Percentiles rank a stretch among this genome's conserved stretches.
These are phyloP conservation scores for Fraxinus albicans DNA, from an alignment of 305 asterid genomes.

Conservation along the genomic window DNA sequence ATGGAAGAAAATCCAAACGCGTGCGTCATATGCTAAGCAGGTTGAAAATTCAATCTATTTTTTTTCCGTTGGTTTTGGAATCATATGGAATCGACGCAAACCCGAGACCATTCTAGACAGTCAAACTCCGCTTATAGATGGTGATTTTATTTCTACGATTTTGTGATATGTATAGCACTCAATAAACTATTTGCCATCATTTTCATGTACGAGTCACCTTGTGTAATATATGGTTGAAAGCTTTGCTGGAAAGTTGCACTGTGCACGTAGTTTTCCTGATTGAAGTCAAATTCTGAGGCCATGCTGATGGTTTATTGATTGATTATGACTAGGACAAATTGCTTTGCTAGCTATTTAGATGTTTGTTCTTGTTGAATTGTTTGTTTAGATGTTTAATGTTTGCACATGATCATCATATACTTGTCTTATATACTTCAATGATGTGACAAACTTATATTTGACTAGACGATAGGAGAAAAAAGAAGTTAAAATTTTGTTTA, in stretches of 20 bases:
- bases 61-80: not conserved
- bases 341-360: slow-evolving; percentile 8
- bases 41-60: not conserved
- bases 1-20: slow-evolving; percentile 92
- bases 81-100: not conserved
- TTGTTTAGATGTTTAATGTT: not conserved
- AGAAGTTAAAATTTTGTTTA: too few species aligned
- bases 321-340: slow-evolving; percentile 26
- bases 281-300: slow-evolving; percentile 19
- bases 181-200: slow-evolving; percentile 10
- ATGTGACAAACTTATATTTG: not conserved
- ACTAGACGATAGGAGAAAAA: too few species aligned
- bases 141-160: slow-evolving; percentile 22
- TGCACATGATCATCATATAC: not conserved
- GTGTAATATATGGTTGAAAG: slow-evolving; percentile 6
- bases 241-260: slow-evolving; percentile 34
- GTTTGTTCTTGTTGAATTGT: not conserved
- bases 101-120: not conserved
- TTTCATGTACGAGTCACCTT: not conserved
- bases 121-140: slow-evolving; percentile 10
- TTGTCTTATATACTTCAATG: not conserved
- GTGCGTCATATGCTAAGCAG: slow-evolving; percentile 54
- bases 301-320: slow-evolving; percentile 18
- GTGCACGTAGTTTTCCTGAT: slow-evolving; percentile 20
- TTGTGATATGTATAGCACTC: slow-evolving; percentile 18